These are phyloP conservation scores for Sarocladium brachiariae DNA, from an alignment of 2,329 filamentous ascomycete genomes.

Conservation along the genomic window DNA sequence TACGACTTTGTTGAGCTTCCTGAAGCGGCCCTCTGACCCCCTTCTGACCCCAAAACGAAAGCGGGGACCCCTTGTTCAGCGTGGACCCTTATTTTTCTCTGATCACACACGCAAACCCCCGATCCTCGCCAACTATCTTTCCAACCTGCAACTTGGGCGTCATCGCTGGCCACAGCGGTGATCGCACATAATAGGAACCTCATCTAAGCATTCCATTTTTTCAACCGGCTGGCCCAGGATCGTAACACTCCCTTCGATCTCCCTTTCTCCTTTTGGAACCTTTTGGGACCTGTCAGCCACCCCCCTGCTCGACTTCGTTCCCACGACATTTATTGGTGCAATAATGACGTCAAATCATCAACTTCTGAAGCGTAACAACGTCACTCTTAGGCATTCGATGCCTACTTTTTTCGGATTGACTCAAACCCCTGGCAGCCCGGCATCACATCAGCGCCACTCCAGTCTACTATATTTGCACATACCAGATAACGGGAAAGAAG, in stretches of 20 bases:
- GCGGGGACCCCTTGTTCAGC: not conserved
- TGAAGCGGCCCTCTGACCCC: too few species aligned
- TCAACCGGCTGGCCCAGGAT: not conserved
- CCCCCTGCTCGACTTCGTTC: too few species aligned
- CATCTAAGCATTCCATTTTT: not conserved
- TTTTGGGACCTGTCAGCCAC: not conserved
- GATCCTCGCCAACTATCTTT: constrained; percentile 3
- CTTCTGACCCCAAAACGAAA: too few species aligned
- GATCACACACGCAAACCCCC: constrained; percentile 7
- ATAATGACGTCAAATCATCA: too few species aligned
- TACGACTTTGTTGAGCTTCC: too few species aligned
- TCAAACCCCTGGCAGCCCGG: not conserved
- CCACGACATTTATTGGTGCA: too few species aligned
- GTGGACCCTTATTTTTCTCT: constrained; percentile 11
- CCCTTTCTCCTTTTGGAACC: not conserved
- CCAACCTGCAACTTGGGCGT: not conserved
- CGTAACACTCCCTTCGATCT: constrained; percentile 1
- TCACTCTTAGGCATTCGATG: not conserved
- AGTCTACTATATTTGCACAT: too few species aligned
- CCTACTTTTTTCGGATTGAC: not conserved
- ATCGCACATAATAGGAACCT: not conserved
- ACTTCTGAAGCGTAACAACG: too few species aligned
- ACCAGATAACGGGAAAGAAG: not conserved
- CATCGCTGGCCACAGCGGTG: not conserved
- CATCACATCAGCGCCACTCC: not conserved